Percentiles rank a stretch among this genome's conserved stretches.
Evolutionary conservation across 2,329 filamentous ascomycete species (phyloP).

Genomic region (Gaeumannomyces tritici): DNA sequence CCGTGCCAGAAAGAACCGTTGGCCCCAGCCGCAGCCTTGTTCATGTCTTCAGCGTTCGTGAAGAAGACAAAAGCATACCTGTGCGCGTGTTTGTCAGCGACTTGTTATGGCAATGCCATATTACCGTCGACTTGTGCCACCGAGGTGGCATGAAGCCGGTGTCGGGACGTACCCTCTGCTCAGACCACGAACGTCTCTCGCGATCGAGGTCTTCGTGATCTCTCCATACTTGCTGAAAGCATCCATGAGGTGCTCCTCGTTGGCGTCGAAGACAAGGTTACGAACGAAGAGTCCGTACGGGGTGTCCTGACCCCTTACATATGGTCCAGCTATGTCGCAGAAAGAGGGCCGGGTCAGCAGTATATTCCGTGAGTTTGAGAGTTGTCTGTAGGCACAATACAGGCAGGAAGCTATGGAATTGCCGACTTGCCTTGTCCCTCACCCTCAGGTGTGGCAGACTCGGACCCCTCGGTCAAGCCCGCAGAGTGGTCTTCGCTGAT

Average conservation of each 20-base stretch:
- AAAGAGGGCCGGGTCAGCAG: too few species aligned
- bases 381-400: too few species aligned
- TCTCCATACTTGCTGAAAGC: slow-evolving; percentile 22
- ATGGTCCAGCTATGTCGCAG: too few species aligned
- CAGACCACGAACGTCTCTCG: slow-evolving; percentile 22
- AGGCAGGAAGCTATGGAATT: too few species aligned
- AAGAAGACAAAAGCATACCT: slow-evolving; percentile 25
- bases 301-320: background rate
- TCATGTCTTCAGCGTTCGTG: slow-evolving; percentile 10
- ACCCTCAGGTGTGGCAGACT: too few species aligned
- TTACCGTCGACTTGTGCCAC: too few species aligned
- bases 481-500: too few species aligned
- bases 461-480: too few species aligned
- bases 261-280: slow-evolving; percentile 25
- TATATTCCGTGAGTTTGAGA: too few species aligned
- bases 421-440: too few species aligned
- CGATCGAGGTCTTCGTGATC: slow-evolving; percentile 14
- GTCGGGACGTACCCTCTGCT: slow-evolving; percentile 21
- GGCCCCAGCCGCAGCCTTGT: slow-evolving; percentile 17
- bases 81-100: slow-evolving; percentile 7
- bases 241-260: slow-evolving; percentile 21
- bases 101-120: background rate
- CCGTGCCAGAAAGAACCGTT: slow-evolving; percentile 28
- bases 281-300: slow-evolving; percentile 19
- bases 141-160: too few species aligned